Percentiles rank a stretch among this genome's conserved stretches.
These are phyloP conservation scores for Phoenix roebelenii DNA, from an alignment of 176 grass and related monocot genomes.

Conservation along the genomic window DNA sequence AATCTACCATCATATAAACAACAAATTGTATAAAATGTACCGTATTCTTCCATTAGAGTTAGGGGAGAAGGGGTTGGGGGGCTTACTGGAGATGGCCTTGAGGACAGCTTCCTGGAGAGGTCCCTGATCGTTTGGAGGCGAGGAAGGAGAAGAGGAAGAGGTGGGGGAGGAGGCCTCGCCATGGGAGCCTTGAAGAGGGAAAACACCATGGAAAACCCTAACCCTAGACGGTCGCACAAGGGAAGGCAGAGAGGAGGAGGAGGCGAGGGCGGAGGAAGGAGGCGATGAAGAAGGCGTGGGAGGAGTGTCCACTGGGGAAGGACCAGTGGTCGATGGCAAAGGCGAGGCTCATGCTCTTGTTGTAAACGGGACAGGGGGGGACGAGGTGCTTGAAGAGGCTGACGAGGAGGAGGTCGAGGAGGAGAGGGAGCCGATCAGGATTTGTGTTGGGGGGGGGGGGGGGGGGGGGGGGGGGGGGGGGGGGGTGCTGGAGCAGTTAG, in stretches of 20 bases:
- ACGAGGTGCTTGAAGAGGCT: slow-evolving; percentile 63
- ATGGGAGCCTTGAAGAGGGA: neutral
- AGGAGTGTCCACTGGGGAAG: slow-evolving; percentile 85
- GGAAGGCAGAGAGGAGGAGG: neutral
- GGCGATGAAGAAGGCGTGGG: slow-evolving; percentile 65
- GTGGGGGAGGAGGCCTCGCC: neutral
- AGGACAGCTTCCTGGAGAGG: no score
- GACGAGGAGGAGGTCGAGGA: slow-evolving; percentile 54
- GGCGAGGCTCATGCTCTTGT: slow-evolving; percentile 67
- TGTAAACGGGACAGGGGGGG: slow-evolving; percentile 62
- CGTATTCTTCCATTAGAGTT: no score
- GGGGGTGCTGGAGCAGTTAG: no score
- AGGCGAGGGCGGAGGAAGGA: neutral
- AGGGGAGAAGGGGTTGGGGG: neutral
- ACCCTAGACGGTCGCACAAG: neutral
- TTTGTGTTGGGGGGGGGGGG: no score
- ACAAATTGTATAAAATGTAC: no score
- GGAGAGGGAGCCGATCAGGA: slow-evolving; percentile 20
- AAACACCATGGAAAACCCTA: neutral
- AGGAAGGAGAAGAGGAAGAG: neutral
- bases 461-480: no score
- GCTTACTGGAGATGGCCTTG: no score
- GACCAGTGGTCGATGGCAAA: slow-evolving; percentile 71
- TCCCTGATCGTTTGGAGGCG: no score
- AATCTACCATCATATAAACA: no score